Conservation (phyloP, 2,329 filamentous ascomycete species). For the Fusarium illudens region DNA sequence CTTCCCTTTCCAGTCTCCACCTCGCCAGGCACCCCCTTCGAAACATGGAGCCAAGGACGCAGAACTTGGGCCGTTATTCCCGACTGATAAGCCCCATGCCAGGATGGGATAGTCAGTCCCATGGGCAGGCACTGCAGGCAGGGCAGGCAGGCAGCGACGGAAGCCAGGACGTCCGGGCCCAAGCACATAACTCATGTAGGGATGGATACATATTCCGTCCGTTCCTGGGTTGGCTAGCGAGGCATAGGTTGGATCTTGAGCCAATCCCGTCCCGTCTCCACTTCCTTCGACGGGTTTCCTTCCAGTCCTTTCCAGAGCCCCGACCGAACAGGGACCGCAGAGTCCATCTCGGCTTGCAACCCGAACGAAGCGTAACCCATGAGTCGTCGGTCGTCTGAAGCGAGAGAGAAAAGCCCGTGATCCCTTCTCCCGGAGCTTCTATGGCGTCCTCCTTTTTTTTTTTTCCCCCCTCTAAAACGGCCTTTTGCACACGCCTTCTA, state of each 20-base stretch:
- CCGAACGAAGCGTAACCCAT: background rate
- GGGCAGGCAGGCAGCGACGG: background rate
- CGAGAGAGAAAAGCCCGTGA: background rate
- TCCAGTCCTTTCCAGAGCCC: constrained; percentile 35
- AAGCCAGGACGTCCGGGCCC: constrained; percentile 13
- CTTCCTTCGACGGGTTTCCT: constrained; percentile 35
- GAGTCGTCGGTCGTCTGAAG: background rate
- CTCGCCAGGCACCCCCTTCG: constrained; percentile 12
- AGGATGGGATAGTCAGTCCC: background rate
- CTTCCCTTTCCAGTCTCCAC: constrained; percentile 12
- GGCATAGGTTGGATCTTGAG: constrained; percentile 13
- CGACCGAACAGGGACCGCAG: constrained; percentile 25
- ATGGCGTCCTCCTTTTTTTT: background rate
- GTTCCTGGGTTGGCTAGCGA: background rate
- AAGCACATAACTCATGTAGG: too few species aligned
- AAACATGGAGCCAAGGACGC: constrained; percentile 17
- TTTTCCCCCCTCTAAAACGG: constrained; percentile 3
- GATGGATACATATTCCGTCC: too few species aligned
- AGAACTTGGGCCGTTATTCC: constrained; percentile 25
- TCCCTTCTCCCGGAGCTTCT: background rate
- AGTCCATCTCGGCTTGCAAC: constrained; percentile 1
- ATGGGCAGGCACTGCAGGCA: background rate
- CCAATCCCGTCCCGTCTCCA: constrained; percentile 15
- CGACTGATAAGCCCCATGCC: constrained; percentile 12
- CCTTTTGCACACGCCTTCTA: constrained; percentile 11